phyloP scores from a whole-genome alignment of 306 rosid genomes.

The Acacia confusa region DNA sequence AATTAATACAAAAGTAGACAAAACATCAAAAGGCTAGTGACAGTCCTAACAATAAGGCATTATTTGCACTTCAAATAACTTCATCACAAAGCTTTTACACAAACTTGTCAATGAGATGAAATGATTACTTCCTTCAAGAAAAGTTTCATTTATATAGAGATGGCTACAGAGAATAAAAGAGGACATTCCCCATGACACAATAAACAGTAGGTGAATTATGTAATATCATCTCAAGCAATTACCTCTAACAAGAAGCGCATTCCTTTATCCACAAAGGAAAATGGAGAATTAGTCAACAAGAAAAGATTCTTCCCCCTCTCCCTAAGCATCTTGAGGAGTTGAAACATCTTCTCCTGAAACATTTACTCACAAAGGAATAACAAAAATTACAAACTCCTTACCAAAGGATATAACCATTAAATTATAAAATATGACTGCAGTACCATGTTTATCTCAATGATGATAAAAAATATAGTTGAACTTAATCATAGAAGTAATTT shows the following conservation, averaged over 20 bases:
- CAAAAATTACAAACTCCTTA: constrained; percentile 22
- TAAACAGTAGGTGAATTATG: constrained; percentile 10
- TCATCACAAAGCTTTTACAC: neutral
- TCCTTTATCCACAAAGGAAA: constrained; percentile 91
- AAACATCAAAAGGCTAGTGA: neutral
- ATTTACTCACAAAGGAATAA: constrained; percentile 30
- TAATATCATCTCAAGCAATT: constrained; percentile 32
- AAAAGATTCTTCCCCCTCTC: constrained; percentile 94
- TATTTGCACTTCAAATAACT: constrained; percentile 17
- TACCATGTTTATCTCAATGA: constrained; percentile 12
- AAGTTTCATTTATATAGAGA: constrained; percentile 2
- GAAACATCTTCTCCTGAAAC: constrained; percentile 68
- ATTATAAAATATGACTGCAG: constrained; percentile 10
- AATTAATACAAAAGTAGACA: constrained; percentile 9
- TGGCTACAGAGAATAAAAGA: neutral
- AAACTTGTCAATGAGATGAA: neutral
- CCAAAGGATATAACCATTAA: constrained; percentile 23
- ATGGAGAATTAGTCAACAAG: constrained; percentile 94
- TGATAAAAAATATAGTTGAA: constrained; percentile 19
- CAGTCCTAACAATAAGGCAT: constrained; percentile 1
- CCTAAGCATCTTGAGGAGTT: constrained; percentile 79
- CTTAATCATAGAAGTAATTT: constrained; percentile 26
- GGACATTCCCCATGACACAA: constrained; percentile 5
- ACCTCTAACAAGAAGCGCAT: constrained; percentile 94
- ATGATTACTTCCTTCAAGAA: neutral